Percentiles rank a stretch among this genome's conserved stretches.
Evolutionary conservation across 345 rosid species (phyloP).

Genomic region (Turritis glabra): DNA sequence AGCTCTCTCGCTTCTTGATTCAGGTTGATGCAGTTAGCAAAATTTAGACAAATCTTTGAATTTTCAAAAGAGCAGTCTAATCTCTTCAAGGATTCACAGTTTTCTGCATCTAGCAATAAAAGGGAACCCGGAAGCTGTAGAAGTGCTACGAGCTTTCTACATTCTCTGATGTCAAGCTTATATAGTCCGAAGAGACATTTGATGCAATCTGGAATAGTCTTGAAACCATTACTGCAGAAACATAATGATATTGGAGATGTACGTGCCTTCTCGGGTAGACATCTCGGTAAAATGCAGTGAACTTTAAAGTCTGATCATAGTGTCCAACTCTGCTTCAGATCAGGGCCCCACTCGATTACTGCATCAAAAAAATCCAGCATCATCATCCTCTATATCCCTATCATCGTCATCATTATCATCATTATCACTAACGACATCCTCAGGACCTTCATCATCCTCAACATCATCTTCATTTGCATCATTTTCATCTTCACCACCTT

Average conservation of each 20-base stretch:
- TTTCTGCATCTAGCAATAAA: neutral
- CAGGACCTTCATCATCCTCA: neutral
- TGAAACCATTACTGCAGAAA: neutral
- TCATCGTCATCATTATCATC: neutral
- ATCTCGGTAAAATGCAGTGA: neutral
- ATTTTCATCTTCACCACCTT: too few species aligned
- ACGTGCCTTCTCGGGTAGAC: neutral
- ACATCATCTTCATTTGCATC: neutral
- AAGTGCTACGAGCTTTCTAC: neutral
- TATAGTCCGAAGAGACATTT: neutral
- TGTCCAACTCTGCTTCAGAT: neutral
- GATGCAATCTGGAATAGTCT: conserved; percentile 9
- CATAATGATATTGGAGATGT: neutral
- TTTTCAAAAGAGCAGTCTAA: neutral
- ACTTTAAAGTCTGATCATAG: neutral
- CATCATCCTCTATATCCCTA: neutral
- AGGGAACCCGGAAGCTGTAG: conserved; percentile 4
- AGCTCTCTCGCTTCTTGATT: conserved; percentile 11
- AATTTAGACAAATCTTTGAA: neutral
- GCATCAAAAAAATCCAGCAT: neutral
- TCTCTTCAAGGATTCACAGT: neutral
- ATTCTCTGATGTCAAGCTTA: neutral
- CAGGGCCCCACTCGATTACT: too few species aligned
- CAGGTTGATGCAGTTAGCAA: neutral
- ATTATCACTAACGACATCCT: too few species aligned